Evolutionary conservation across 2,329 filamentous ascomycete species (phyloP).

Genomic region (Akanthomyces lecanii): DNA sequence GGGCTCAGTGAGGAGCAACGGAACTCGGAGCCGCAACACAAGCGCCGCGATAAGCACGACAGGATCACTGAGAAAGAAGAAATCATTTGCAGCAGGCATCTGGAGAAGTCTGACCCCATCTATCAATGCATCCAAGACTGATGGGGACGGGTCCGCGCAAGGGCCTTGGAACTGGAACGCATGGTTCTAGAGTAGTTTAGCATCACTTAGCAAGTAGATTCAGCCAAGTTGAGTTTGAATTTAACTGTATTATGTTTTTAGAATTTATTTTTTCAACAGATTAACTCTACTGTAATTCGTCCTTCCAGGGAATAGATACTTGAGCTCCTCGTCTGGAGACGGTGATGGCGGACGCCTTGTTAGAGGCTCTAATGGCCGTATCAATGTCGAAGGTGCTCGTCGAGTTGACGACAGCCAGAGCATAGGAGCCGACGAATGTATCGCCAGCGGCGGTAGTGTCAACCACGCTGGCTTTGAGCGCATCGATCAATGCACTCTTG

Average conservation of each 20-base stretch:
- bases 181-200: constrained; percentile 17
- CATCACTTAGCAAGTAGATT: constrained; percentile 15
- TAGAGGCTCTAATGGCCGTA: constrained; percentile 53
- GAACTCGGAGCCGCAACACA: background rate
- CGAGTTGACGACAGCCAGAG: constrained; percentile 62
- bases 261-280: background rate
- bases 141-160: background rate
- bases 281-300: constrained; percentile 34
- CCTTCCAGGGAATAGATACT: constrained; percentile 41
- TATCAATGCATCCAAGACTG: background rate
- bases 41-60: constrained; percentile 1
- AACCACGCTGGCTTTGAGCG: constrained; percentile 69
- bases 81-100: constrained; percentile 15
- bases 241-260: constrained; percentile 15
- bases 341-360: constrained; percentile 38
- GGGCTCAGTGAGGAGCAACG: background rate
- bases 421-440: constrained; percentile 88
- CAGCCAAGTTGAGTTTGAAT: constrained; percentile 7
- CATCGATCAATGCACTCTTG: constrained; percentile 49
- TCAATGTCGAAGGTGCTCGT: constrained; percentile 47
- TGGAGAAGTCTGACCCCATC: constrained; percentile 14
- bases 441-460: constrained; percentile 94
- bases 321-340: constrained; percentile 41
- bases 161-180: constrained; percentile 15
- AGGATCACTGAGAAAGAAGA: constrained; percentile 14